Percentiles rank a stretch among this genome's conserved stretches.
phyloP scores from a whole-genome alignment of 148 eudicot species.

The Camellia granthamiana region DNA sequence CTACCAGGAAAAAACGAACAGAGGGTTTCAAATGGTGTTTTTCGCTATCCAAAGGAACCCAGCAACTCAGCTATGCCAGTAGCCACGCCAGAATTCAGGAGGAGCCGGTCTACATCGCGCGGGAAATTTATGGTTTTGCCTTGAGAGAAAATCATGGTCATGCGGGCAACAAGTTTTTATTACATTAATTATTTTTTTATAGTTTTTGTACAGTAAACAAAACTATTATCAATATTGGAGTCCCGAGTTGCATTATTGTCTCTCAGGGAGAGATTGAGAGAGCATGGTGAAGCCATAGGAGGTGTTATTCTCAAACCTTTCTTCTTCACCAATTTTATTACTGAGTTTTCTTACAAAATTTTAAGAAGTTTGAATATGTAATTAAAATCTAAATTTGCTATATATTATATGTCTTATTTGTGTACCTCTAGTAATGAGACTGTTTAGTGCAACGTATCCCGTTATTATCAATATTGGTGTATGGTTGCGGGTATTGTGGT shows the following conservation, averaged over 20 bases:
- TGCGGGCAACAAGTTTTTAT: not conserved
- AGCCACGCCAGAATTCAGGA: conserved; percentile 43
- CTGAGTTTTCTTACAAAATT: not conserved
- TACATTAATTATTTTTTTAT: not conserved
- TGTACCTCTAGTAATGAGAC: not conserved
- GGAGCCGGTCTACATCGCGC: conserved; percentile 85
- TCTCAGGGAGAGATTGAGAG: conserved; percentile 9
- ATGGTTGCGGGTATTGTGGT: no score
- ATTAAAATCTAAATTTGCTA: not conserved
- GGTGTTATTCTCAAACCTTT: not conserved
- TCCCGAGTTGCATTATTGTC: not conserved
- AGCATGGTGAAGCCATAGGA: conserved; percentile 2
- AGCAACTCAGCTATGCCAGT: conserved; percentile 40
- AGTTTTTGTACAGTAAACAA: conserved; percentile 18
- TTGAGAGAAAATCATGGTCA: conserved; percentile 17
- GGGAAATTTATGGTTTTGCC: conserved; percentile 58
- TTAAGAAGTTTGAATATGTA: not conserved
- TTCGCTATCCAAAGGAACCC: conserved; percentile 44
- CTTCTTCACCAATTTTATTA: conserved; percentile 8
- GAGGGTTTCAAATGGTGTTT: conserved; percentile 34
- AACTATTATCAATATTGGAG: not conserved
- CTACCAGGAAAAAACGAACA: conserved; percentile 37
- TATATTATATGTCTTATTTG: not conserved
- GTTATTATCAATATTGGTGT: no score
- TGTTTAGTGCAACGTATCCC: no score